Base-by-base conservation (phyloP, 2,329 filamentous ascomycete species). In the Aspergillus tanneri region DNA sequence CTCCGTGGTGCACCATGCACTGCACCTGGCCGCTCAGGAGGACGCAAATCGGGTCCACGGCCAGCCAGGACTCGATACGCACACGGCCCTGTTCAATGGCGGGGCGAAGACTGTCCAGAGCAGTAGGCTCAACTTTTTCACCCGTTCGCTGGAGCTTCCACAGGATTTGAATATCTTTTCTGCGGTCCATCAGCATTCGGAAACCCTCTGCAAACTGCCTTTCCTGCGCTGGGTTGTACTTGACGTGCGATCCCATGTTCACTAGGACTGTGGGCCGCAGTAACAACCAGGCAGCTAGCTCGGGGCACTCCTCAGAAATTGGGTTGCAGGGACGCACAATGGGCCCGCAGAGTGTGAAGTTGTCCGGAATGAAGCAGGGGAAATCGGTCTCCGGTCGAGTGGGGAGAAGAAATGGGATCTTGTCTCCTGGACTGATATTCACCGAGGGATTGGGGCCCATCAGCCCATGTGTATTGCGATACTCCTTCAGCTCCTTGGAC, bases 1-100 rank as follows among this genome's bases (percentile, higher is more conserved):
- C 76, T 6, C 76, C 76, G 47, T 78, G 75, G 43, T 76, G 70
- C 2, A 78, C 62, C 8, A 72, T 67, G 21, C 70, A 72, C 2
- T 65, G 60, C 4, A 78, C 56, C 12, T 66, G 55, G 0, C 71
- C 71, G 3, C 65, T 68, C 22, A 66, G 55, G 5, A 78, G 43
- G 37, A 64, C 43, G 14, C 46, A 39, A 3, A 48, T 42, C 1
- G 74, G 73, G 27, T 76, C 68, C 0, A 68, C 63, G 3, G 60
- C 55, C 2, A 77, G 34, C 74, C 75, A 77, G 4, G 68, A 54
- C 3, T 65, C 58, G 3, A 77, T 66, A 1, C 69, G 65, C 0
- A 77, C 62, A 3, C 59, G 54, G 9, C 64, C 67, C 0, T 41
- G 44, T 4, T 60, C 53, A 2, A 72, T 49, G 9, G 62, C 59